Conservation (phyloP, 2,329 filamentous ascomycete genomes). For the Diaporthe ilicicola region DNA sequence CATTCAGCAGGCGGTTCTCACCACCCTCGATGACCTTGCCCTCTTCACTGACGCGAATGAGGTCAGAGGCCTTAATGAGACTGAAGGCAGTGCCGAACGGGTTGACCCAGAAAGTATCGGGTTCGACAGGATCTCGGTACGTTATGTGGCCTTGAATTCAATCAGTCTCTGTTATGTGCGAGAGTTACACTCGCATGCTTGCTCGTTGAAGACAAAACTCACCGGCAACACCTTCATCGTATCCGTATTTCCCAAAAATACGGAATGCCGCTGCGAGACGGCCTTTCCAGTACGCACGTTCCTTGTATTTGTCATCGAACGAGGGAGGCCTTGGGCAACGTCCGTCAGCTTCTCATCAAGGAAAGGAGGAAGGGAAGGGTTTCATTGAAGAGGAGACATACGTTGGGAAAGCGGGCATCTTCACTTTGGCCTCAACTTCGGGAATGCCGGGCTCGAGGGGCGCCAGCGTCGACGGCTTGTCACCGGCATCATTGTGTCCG, state of each 20-base stretch:
- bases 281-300: slow-evolving; percentile 62
- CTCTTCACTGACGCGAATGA: slow-evolving; percentile 71
- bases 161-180: slow-evolving; percentile 2
- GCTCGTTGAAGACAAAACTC: slow-evolving; percentile 59
- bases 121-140: slow-evolving; percentile 61
- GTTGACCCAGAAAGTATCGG: slow-evolving; percentile 72
- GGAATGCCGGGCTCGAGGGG: slow-evolving; percentile 26
- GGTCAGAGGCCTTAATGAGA: slow-evolving; percentile 45
- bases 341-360: neutral
- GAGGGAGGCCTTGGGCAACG: slow-evolving; percentile 13
- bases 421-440: slow-evolving; percentile 10
- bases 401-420: slow-evolving; percentile 1
- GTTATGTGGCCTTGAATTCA: slow-evolving; percentile 25
- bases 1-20: slow-evolving; percentile 42
- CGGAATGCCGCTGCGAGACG: slow-evolving; percentile 64
- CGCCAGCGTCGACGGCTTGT: slow-evolving; percentile 19
- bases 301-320: slow-evolving; percentile 44
- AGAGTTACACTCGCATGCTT: no score
- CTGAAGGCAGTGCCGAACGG: slow-evolving; percentile 70
- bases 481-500: neutral
- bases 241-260: slow-evolving; percentile 65
- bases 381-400: neutral
- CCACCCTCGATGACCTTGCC: slow-evolving; percentile 72
- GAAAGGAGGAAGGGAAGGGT: no score
- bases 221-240: slow-evolving; percentile 70